A percentile compares a stretch with the other conserved stretches of the same genome.
Evolutionary conservation across 1,284 basidiomycete species (phyloP).

Genomic region (Laetiporus sulphureus): DNA sequence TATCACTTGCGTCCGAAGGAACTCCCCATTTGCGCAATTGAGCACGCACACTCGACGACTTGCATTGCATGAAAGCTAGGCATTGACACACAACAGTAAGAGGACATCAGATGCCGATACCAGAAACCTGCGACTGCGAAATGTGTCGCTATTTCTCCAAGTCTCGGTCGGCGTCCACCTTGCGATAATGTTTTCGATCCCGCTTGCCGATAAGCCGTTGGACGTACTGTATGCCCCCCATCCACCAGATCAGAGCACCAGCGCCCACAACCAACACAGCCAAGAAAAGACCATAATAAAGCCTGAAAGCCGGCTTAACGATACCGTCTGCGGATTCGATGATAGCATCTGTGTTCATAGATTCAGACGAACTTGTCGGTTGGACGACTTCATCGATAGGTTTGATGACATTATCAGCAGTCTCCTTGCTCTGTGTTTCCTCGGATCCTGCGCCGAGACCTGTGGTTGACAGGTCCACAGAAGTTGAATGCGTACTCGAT

Average conservation of each 20-base stretch:
- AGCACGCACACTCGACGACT: no score
- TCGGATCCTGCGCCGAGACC: constrained; percentile 8
- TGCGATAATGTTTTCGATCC: constrained; percentile 37
- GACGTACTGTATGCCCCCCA: constrained; percentile 44
- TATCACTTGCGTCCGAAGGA: no score
- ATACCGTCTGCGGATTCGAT: neutral
- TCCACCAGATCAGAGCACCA: constrained; percentile 48
- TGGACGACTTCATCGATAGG: constrained; percentile 16
- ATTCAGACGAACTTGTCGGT: constrained; percentile 11
- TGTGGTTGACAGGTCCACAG: constrained; percentile 4
- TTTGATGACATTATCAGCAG: constrained; percentile 15
- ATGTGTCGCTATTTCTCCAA: constrained; percentile 43
- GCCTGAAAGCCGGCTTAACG: constrained; percentile 16
- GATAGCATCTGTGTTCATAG: constrained; percentile 8
- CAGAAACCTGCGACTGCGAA: no score
- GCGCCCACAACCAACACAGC: constrained; percentile 20
- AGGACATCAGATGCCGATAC: neutral
- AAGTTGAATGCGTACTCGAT: neutral
- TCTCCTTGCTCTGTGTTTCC: constrained; percentile 13
- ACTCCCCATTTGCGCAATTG: no score
- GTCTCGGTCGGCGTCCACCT: constrained; percentile 39
- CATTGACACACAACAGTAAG: neutral
- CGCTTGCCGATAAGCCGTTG: constrained; percentile 34
- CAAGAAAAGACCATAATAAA: constrained; percentile 14
- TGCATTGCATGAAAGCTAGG: no score